Evolutionary conservation across 176 grass and related monocot genomes (phyloP).

Genomic region (Eleusine indica): DNA sequence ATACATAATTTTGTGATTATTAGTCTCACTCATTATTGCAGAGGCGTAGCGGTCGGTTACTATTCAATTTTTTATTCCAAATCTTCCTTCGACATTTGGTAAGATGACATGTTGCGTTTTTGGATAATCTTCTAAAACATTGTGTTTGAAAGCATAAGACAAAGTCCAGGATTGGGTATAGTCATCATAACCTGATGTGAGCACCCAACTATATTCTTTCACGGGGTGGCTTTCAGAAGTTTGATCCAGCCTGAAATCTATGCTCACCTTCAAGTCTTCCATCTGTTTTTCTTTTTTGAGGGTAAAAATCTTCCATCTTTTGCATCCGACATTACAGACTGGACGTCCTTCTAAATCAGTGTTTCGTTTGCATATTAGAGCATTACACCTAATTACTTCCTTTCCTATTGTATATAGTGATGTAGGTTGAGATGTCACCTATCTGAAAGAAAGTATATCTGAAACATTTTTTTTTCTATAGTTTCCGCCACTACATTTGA

Average conservation of each 20-base stretch:
- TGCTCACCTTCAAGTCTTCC: neutral
- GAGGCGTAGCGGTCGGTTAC: neutral
- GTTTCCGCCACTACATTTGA: slow-evolving; percentile 20
- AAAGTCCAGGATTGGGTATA: neutral
- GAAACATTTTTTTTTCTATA: slow-evolving; percentile 22
- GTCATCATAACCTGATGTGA: slow-evolving; percentile 2
- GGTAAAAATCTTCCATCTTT: neutral
- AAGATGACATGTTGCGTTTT: neutral
- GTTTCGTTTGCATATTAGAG: slow-evolving; percentile 4
- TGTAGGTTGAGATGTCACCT: slow-evolving; percentile 57
- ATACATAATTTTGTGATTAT: neutral
- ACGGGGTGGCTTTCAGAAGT: neutral
- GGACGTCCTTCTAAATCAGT: slow-evolving; percentile 21
- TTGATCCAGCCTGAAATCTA: neutral
- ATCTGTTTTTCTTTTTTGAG: neutral
- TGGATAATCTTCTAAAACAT: neutral
- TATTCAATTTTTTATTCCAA: neutral
- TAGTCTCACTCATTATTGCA: neutral
- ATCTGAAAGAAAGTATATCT: slow-evolving; percentile 7
- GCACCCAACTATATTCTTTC: slow-evolving; percentile 9
- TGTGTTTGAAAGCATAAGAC: neutral
- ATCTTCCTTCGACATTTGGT: neutral
- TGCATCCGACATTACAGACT: slow-evolving; percentile 28
- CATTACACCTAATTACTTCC: slow-evolving; percentile 19
- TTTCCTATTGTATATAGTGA: slow-evolving; percentile 21